Base-by-base conservation (phyloP, 441 rosid species). In the Gossypium trilobum region DNA sequence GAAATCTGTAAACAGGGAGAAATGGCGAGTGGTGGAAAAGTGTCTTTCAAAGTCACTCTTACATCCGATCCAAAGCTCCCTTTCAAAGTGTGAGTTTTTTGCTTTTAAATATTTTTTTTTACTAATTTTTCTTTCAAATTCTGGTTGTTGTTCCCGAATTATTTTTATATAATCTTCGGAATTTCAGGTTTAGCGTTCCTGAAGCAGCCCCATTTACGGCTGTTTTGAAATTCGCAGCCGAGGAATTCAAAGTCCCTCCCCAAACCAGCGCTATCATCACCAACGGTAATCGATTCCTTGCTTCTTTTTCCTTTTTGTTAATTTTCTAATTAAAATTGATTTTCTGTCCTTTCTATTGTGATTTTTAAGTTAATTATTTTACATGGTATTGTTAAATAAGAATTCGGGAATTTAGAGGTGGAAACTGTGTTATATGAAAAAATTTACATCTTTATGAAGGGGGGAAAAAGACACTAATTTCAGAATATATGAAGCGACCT, bases 241-340 rank as follows among this genome's bases (percentile, higher is more conserved):
- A 94, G 84, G 98, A 94, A 80, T 94, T 94, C 82, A 94, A 94
- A 83, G 98, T 91, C 55, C 96, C 97, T 75, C 97, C 97, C 0
- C 98, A 94, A 73, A 91, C 97, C 74, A 94, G 97, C 85, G 97
- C 97, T 59, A 94, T 94, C 88, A 94, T 91, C 81, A 91, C 97
- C 67, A 91, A 91, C 70, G 98, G 96, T 91, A 84, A 62, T 55
- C 31, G 14, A 44, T 50, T 25, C 23, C 42, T 31, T 13, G 17
- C 2, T 19, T 39, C 55, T 46, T 29, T 20, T 61, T 3, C 0
- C 29, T 3, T 46, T 46, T 13, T n/a, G 14, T 48, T 13, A n/a
- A 13, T 52, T 33, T 13, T 39, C 1, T 4, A 16, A 2, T 8
- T 8, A 54, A 20, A 6, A 10, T 22, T 22, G 4, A 22, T 56